These are phyloP conservation scores for Metschnikowia hibisci DNA, from an alignment of 805 yeast species.

Conservation along the genomic window DNA sequence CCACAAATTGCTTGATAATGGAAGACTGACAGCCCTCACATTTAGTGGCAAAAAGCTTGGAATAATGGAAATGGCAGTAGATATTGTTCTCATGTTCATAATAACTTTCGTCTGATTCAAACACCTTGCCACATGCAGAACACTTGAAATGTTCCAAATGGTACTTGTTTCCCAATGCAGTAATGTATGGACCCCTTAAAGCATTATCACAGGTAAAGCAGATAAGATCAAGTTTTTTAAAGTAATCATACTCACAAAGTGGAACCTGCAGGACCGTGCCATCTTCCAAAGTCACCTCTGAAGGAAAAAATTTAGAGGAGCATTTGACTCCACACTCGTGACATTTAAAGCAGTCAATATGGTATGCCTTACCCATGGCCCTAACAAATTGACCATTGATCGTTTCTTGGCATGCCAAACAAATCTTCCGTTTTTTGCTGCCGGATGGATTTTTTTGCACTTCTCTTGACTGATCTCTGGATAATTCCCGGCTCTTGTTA, in stretches of 20 bases:
- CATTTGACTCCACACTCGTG: conserved; percentile 79
- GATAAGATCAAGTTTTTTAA: conserved; percentile 76
- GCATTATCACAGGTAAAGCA: conserved; percentile 85
- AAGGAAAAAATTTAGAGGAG: conserved; percentile 85
- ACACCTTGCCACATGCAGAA: conserved; percentile 76
- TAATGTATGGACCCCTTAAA: conserved; percentile 86
- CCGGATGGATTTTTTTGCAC: conserved; percentile 6
- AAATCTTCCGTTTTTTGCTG: conserved; percentile 26
- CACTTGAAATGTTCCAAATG: conserved; percentile 96
- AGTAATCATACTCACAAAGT: conserved; percentile 90
- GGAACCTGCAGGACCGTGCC: conserved; percentile 31
- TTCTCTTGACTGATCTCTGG: not conserved
- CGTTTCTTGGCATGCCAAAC: conserved; percentile 35
- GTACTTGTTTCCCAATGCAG: conserved; percentile 87
- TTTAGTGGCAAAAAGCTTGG: conserved; percentile 76
- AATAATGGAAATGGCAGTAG: conserved; percentile 89
- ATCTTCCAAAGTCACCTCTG: conserved; percentile 36
- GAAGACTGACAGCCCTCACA: conserved; percentile 94
- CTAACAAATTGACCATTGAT: conserved; percentile 73
- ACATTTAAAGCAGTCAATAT: conserved; percentile 84
- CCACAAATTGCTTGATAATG: conserved; percentile 91
- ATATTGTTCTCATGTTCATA: conserved; percentile 80
- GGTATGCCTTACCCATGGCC: conserved; percentile 76
- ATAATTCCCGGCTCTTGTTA: not conserved
- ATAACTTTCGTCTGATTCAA: conserved; percentile 88